Conservation (phyloP, 148 eudicot genomes). For the Arbutus unedo region DNA sequence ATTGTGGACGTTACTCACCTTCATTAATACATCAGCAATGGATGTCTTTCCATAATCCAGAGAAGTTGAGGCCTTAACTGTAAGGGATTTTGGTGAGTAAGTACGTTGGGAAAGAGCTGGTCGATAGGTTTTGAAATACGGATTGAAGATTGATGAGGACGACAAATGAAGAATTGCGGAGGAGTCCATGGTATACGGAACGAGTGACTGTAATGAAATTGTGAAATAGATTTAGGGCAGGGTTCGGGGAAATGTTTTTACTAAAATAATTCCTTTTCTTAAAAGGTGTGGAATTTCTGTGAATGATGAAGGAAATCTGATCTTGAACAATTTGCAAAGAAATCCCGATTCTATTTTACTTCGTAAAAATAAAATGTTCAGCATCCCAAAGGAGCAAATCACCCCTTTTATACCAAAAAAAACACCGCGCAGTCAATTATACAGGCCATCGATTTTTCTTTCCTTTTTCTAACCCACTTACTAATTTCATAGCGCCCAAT, state of each 20-base stretch:
- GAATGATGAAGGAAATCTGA: too few species aligned
- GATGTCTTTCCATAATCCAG: slow-evolving; percentile 37
- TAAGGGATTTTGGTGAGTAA: slow-evolving; percentile 24
- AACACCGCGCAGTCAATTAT: too few species aligned
- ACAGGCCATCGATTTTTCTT: too few species aligned
- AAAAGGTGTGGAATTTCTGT: too few species aligned
- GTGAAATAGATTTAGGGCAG: background rate
- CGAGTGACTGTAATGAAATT: background rate
- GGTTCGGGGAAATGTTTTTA: background rate
- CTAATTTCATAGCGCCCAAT: too few species aligned
- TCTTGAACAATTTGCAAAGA: too few species aligned
- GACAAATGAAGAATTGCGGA: slow-evolving; percentile 34
- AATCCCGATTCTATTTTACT: too few species aligned
- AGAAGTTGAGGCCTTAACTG: slow-evolving; percentile 47
- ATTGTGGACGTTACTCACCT: slow-evolving; percentile 23
- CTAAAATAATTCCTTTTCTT: too few species aligned
- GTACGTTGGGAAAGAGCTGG: slow-evolving; percentile 17
- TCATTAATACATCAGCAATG: slow-evolving; percentile 25
- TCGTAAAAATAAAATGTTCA: too few species aligned
- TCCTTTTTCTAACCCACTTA: too few species aligned
- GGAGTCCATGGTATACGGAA: slow-evolving; percentile 38
- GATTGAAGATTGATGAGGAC: slow-evolving; percentile 23
- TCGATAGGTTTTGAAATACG: slow-evolving; percentile 27
- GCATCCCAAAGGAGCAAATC: too few species aligned
- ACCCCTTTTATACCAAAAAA: too few species aligned